These are phyloP conservation scores for Phanerodontia chrysosporium DNA, from an alignment of 768 basidiomycete genomes.

Conservation along the genomic window DNA sequence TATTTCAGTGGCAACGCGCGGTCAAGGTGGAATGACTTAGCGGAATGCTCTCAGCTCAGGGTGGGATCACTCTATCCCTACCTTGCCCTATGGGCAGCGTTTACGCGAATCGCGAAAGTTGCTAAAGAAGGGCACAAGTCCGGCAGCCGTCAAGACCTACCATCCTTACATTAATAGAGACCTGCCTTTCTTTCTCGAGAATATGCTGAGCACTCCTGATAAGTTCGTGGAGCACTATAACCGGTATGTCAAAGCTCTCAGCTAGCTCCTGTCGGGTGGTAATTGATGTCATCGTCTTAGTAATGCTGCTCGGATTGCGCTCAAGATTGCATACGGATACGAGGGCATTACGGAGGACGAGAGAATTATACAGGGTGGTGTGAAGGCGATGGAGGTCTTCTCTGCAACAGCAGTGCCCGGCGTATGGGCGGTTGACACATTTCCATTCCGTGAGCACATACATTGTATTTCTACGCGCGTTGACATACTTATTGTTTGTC, in stretches of 20 bases:
- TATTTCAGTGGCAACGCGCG: not conserved
- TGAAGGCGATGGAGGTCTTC: slow-evolving; percentile 24
- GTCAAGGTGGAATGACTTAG: not conserved
- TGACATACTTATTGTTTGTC: not conserved
- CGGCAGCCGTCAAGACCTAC: not conserved
- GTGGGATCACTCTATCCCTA: not conserved
- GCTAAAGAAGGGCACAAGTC: not conserved
- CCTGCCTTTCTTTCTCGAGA: slow-evolving; percentile 31
- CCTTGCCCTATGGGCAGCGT: not conserved
- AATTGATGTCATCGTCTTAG: slow-evolving; percentile 11
- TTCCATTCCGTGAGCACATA: slow-evolving; percentile 17
- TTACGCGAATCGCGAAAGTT: not conserved
- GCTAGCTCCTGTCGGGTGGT: not conserved
- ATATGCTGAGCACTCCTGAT: slow-evolving; percentile 34
- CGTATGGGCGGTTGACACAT: slow-evolving; percentile 28
- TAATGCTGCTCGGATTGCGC: slow-evolving; percentile 21
- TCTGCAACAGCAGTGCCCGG: slow-evolving; percentile 24
- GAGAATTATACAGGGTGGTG: slow-evolving; percentile 20
- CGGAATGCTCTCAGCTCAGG: not conserved
- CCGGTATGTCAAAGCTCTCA: slow-evolving; percentile 23
- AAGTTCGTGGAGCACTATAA: slow-evolving; percentile 36
- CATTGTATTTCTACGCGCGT: not conserved
- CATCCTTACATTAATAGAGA: not conserved
- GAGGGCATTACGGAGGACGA: slow-evolving; percentile 15
- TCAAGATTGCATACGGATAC: slow-evolving; percentile 28